Conservation (phyloP, 2,329 filamentous ascomycete genomes). For the Trichoderma sp. region DNA sequence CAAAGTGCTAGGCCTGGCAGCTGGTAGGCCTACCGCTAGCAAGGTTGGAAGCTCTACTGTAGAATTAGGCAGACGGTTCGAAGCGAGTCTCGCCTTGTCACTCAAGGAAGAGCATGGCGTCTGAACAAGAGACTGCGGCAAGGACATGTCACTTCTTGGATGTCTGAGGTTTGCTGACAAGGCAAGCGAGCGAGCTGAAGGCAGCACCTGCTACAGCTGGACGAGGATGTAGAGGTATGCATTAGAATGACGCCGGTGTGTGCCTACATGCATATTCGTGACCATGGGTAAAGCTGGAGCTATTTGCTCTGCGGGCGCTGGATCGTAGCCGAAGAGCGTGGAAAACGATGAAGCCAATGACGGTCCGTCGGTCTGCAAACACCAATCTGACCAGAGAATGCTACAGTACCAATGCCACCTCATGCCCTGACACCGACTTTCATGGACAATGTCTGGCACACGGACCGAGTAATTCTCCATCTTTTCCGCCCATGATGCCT, state of each 20-base stretch:
- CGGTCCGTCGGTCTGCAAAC: not conserved
- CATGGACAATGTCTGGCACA: too few relatives aligned
- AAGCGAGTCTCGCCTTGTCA: not conserved
- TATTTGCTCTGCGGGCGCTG: constrained; percentile 4
- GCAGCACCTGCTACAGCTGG: not conserved
- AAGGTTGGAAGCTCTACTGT: not conserved
- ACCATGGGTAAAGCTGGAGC: not conserved
- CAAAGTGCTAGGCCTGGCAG: not conserved
- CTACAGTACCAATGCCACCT: too few relatives aligned
- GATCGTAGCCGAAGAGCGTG: constrained; percentile 6
- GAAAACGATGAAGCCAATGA: constrained; percentile 10
- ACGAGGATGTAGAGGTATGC: not conserved
- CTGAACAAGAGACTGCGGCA: not conserved
- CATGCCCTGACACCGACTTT: too few relatives aligned
- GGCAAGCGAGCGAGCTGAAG: not conserved
- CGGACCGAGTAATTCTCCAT: not conserved
- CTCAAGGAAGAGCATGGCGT: not conserved
- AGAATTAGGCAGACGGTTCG: not conserved
- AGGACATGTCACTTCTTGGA: not conserved
- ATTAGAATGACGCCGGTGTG: not conserved
- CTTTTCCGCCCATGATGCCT: not conserved
- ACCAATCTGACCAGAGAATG: not conserved
- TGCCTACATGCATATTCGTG: not conserved
- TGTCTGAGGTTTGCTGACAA: not conserved
- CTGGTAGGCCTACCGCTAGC: not conserved